Base-by-base conservation (phyloP, 352 stramenopile species). In the Globisporangium nunn region DNA sequence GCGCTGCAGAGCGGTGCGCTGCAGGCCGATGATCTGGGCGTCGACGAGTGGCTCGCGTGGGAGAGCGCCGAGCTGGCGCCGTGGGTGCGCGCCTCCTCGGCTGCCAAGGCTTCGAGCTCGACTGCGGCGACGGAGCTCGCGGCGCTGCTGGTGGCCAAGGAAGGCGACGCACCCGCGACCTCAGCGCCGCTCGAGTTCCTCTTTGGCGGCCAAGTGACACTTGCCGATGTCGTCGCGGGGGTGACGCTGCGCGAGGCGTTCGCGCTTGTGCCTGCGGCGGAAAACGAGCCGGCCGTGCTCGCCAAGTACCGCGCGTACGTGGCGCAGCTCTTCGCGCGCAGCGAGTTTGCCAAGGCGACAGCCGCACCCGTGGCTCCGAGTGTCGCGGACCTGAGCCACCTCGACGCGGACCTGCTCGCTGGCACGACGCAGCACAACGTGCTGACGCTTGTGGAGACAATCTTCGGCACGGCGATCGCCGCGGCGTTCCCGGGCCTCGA, bases 11-110 rank as follows among this genome's bases (percentile, higher is more conserved):
- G 52, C 35, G 54, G 69, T 23, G 57, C 72, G 58, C 65, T 94
- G 35, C 70, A 87, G 52, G 70, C 66, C 43, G 79, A 94, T 6
- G 81, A 94, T 51, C 60, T 92, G 37, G 74, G 78, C 2, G 80
- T 94, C 40, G 81, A 94, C 57, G 84, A 94, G 50, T 94, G 80
- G 75, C 30, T 94, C 30, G 80, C 88, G 56, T 94, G 84, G 84
- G 84, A 94, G 63, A 75, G 72, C 52, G 73, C 84, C 37, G 71
- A 81, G 57, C 71, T 90, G 39, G 54, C 69, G 35, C 78, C 72
- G 14, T 89, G 74, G 74, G 66, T 90, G 51, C 65, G 54, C 29
- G 66, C 63, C 54, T 63, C 63, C 54, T 63, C 33, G 4, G 5
- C 43, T 2, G 31, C 46, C 33, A 58, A 56, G 40, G 15, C 15